Evolutionary conservation across 2,329 filamentous ascomycete genomes (phyloP).

Genomic region (Apiospora hydei): DNA sequence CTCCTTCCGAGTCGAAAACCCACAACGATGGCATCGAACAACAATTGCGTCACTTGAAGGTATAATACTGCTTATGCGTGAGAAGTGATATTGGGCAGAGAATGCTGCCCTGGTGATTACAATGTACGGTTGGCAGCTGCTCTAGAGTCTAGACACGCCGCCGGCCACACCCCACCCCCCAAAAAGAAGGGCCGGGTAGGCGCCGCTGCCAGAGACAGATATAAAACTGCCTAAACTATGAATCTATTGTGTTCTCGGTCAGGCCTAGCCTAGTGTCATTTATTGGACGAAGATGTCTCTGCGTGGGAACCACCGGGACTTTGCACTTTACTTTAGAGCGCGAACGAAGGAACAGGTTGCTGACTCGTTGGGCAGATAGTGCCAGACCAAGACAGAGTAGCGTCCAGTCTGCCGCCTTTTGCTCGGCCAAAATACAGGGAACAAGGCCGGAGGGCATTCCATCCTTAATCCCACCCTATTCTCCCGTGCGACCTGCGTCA

Average conservation of each 20-base stretch:
- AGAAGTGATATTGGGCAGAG: background rate
- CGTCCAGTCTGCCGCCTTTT: background rate
- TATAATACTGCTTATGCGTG: background rate
- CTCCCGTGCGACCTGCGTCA: constrained; percentile 12
- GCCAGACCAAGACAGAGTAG: background rate
- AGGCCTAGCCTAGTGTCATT: background rate
- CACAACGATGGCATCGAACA: background rate
- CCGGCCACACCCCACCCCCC: background rate
- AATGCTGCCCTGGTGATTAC: background rate
- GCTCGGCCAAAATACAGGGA: constrained; percentile 19
- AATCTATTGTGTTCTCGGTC: background rate
- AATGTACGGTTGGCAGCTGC: background rate
- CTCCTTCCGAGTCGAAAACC: background rate
- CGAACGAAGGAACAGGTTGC: background rate
- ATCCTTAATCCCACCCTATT: constrained; percentile 7
- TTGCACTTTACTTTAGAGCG: background rate
- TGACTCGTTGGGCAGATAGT: constrained; percentile 9
- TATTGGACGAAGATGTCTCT: background rate
- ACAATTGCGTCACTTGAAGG: background rate
- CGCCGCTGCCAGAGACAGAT: background rate
- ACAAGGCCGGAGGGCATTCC: constrained; percentile 3
- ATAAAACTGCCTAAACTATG: background rate
- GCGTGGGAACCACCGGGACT: background rate
- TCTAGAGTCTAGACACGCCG: background rate
- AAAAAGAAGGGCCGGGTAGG: constrained; percentile 10